phyloP scores from a whole-genome alignment of 352 stramenopile genomes.

The Phytophthora capsici region DNA sequence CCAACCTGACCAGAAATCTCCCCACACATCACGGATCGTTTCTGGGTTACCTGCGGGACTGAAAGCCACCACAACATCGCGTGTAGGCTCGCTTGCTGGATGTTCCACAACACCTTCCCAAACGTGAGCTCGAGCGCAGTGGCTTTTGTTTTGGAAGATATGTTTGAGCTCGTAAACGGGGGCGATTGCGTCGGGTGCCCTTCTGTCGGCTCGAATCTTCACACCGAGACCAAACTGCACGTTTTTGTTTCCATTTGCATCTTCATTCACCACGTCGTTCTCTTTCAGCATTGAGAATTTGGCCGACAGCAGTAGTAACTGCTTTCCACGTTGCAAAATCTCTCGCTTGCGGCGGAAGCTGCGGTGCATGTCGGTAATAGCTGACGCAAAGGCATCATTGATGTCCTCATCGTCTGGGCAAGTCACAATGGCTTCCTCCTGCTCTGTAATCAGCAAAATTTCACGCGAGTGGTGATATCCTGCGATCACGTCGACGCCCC shows the following conservation, averaged over 20 bases:
- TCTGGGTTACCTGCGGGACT: slow-evolving; percentile 80
- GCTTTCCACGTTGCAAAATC: slow-evolving; percentile 82
- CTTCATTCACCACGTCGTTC: slow-evolving; percentile 85
- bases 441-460: slow-evolving; percentile 81
- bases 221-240: slow-evolving; percentile 83
- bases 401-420: slow-evolving; percentile 81
- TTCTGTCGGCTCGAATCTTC: slow-evolving; percentile 75
- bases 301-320: slow-evolving; percentile 78
- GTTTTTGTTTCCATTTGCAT: slow-evolving; percentile 88
- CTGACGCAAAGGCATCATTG: slow-evolving; percentile 79
- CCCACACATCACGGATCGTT: slow-evolving; percentile 85
- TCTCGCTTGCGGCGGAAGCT: slow-evolving; percentile 75
- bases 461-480: slow-evolving; percentile 69
- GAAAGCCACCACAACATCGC: slow-evolving; percentile 82
- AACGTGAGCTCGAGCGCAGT: slow-evolving; percentile 76
- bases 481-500: slow-evolving; percentile 81
- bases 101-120: slow-evolving; percentile 74
- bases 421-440: slow-evolving; percentile 83
- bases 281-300: slow-evolving; percentile 92
- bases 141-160: slow-evolving; percentile 88
- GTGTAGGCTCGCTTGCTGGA: slow-evolving; percentile 38
- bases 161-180: slow-evolving; percentile 85
- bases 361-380: slow-evolving; percentile 77
- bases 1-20: slow-evolving; percentile 89
- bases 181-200: slow-evolving; percentile 43